Percentiles rank a stretch among this genome's conserved stretches.
Evolutionary conservation across 768 basidiomycete genomes (phyloP).

Genomic region (Lanmaoa rubissima): DNA sequence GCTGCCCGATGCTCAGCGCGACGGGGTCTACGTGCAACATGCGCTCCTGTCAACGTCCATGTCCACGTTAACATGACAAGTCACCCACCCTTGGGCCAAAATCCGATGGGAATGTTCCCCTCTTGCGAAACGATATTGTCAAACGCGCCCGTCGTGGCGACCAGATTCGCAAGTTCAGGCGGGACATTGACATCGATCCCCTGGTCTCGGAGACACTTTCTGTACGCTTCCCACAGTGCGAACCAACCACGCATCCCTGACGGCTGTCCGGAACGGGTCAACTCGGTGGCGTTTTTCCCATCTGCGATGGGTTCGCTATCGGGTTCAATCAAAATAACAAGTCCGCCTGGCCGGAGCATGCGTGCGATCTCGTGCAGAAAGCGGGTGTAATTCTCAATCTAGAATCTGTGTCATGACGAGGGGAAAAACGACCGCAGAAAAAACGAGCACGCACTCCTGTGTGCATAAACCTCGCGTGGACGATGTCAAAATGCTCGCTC

Average conservation of each 20-base stretch:
- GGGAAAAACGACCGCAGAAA: conserved; percentile 1
- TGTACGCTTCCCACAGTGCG: conserved; percentile 61
- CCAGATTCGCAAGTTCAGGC: conserved; percentile 47
- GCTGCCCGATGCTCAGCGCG: conserved; percentile 61
- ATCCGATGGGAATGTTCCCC: conserved; percentile 65
- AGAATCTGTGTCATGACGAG: conserved; percentile 11
- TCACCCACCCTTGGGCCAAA: conserved; percentile 58
- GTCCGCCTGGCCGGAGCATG: conserved; percentile 67
- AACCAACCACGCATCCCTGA: conserved; percentile 57
- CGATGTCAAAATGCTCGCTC: conserved; percentile 59
- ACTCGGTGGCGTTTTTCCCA: conserved; percentile 39
- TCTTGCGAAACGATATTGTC: conserved; percentile 54
- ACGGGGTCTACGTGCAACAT: conserved; percentile 44
- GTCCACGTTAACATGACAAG: conserved; percentile 5
- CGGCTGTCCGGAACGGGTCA: conserved; percentile 31
- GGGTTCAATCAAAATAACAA: conserved; percentile 64
- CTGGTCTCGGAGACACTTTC: conserved; percentile 49
- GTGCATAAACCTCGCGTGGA: conserved; percentile 69
- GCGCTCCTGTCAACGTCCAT: conserved; percentile 9
- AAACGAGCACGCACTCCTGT: conserved; percentile 42
- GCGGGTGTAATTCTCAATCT: conserved; percentile 63
- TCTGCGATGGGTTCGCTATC: conserved; percentile 52
- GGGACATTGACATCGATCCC: conserved; percentile 60
- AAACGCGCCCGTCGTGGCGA: conserved; percentile 49
- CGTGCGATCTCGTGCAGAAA: conserved; percentile 62